Evolutionary conservation across 306 rosid species (phyloP).

Genomic region (Rubus parviflorus): DNA sequence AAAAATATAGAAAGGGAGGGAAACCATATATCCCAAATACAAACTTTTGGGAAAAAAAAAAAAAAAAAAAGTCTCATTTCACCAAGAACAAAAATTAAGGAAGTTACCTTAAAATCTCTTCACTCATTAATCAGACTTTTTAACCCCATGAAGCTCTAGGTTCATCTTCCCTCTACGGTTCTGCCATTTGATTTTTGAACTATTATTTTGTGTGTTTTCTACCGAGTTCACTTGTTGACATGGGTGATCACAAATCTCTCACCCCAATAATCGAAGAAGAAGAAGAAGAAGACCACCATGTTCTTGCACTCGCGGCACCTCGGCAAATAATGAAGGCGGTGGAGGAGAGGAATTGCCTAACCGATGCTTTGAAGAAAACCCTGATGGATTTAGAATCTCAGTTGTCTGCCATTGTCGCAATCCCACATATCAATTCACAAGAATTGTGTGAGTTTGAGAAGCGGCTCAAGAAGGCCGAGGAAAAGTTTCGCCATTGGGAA

Average conservation of each 20-base stretch:
- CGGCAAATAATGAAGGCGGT: constrained; percentile 57
- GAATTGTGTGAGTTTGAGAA: constrained; percentile 36
- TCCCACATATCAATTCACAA: constrained; percentile 28
- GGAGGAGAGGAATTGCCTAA: constrained; percentile 37
- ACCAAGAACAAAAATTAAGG: not conserved
- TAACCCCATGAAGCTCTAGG: not conserved
- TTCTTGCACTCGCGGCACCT: constrained; percentile 48
- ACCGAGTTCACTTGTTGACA: not conserved
- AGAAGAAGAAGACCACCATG: constrained; percentile 25
- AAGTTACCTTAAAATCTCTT: not conserved
- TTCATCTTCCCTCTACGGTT: not conserved
- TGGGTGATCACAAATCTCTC: constrained; percentile 46
- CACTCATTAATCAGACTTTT: not conserved
- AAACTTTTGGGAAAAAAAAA: not conserved
- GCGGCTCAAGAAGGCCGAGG: constrained; percentile 39
- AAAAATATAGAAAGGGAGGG: not conserved
- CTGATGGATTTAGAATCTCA: constrained; percentile 53
- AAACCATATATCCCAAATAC: not conserved
- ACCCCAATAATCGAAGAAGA: constrained; percentile 6
- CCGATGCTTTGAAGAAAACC: constrained; percentile 50
- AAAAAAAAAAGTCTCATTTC: not conserved
- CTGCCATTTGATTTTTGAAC: not conserved
- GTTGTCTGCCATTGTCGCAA: constrained; percentile 45
- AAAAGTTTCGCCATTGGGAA: constrained; percentile 46
- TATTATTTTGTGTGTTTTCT: too few species aligned